phyloP scores from a whole-genome alignment of 805 yeast genomes.

The Wickerhamomyces queroliae region DNA sequence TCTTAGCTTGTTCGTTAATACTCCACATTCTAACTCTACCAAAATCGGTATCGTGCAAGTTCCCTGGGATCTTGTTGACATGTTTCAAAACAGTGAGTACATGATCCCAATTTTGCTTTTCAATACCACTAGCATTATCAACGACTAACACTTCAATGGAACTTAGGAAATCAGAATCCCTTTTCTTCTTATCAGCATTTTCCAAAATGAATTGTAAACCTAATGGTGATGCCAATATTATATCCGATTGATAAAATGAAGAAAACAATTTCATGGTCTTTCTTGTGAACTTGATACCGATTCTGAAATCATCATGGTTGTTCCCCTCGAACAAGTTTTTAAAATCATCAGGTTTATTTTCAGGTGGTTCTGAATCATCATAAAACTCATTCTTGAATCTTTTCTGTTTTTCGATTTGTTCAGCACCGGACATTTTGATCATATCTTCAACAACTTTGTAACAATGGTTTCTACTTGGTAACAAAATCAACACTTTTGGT shows the following conservation, averaged over 20 bases:
- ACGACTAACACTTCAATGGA: constrained; percentile 79
- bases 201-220: constrained; percentile 81
- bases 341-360: constrained; percentile 77
- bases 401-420: constrained; percentile 74
- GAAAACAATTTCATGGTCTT: constrained; percentile 81
- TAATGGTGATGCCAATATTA: constrained; percentile 86
- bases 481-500: constrained; percentile 76
- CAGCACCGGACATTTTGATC: constrained; percentile 56
- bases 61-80: constrained; percentile 71
- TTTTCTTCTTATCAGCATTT: constrained; percentile 46
- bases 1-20: constrained; percentile 72
- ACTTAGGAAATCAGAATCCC: constrained; percentile 76
- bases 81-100: constrained; percentile 59
- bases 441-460: constrained; percentile 60
- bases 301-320: constrained; percentile 82
- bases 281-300: constrained; percentile 89
- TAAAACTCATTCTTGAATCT: constrained; percentile 70
- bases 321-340: constrained; percentile 78
- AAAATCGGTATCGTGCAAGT: constrained; percentile 82
- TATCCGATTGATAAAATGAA: constrained; percentile 77
- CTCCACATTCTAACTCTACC: constrained; percentile 90
- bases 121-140: constrained; percentile 81
- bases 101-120: constrained; percentile 93
- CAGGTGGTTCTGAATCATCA: constrained; percentile 39
- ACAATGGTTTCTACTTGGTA: constrained; percentile 82